These are phyloP conservation scores for Escallonia rubra DNA, from an alignment of 129 eudicot genomes.

Conservation along the genomic window DNA sequence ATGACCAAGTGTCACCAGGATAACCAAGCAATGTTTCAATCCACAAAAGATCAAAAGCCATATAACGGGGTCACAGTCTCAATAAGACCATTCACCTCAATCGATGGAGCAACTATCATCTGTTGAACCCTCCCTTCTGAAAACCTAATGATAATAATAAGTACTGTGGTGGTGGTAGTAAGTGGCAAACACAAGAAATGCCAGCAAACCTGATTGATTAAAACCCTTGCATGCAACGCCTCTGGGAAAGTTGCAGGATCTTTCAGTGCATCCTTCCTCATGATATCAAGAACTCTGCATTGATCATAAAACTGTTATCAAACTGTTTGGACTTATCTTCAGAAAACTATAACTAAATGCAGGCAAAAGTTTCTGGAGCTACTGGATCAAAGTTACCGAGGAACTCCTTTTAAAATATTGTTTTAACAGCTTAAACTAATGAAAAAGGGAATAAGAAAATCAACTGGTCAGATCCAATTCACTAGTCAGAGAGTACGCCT, in stretches of 20 bases:
- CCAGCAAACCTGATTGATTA: constrained; percentile 62
- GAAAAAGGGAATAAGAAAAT: no score
- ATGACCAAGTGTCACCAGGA: not conserved
- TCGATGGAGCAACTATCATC: not conserved
- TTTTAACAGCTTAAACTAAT: no score
- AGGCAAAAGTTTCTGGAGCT: no score
- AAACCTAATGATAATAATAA: not conserved
- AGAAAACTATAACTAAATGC: no score
- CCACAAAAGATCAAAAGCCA: not conserved
- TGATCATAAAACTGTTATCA: not conserved
- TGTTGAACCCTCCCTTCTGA: not conserved
- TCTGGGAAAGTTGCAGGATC: constrained; percentile 71
- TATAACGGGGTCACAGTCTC: not conserved
- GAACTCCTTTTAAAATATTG: no score
- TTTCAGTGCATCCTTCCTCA: constrained; percentile 65
- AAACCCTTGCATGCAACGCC: constrained; percentile 53
- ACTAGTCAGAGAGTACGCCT: no score
- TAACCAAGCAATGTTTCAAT: not conserved
- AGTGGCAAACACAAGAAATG: constrained; percentile 6
- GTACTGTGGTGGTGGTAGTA: not conserved
- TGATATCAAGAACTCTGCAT: constrained; percentile 79
- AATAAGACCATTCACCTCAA: no score
- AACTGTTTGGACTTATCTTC: not conserved
- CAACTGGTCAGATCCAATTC: no score
- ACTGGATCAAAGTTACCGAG: no score